phyloP scores from a whole-genome alignment of 2,329 filamentous ascomycete species.

The Ilyonectria sp. region DNA sequence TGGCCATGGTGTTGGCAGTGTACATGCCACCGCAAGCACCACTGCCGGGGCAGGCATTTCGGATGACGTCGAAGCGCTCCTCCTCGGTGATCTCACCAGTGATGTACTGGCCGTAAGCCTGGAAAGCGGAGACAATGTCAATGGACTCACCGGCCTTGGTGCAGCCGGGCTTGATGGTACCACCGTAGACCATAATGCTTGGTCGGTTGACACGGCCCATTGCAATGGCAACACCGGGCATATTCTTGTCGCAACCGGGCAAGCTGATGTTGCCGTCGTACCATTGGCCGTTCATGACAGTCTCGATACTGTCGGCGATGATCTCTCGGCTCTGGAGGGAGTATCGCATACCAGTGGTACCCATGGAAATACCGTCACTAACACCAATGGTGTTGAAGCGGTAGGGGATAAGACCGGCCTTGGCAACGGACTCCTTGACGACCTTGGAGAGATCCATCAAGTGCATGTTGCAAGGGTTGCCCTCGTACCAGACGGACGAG shows the following conservation, averaged over 20 bases:
- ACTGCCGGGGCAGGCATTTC: constrained; percentile 79
- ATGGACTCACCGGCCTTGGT: constrained; percentile 82
- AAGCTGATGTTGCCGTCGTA: constrained; percentile 98
- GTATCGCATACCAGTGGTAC: constrained; percentile 96
- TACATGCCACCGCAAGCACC: constrained; percentile 91
- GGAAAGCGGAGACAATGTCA: constrained; percentile 98
- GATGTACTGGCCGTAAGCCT: constrained; percentile 96
- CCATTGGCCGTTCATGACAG: constrained; percentile 99
- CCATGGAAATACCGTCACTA: constrained; percentile 98
- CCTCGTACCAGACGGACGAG: constrained; percentile 97
- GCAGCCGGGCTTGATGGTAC: constrained; percentile 93
- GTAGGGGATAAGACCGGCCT: constrained; percentile 89
- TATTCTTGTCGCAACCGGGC: constrained; percentile 99
- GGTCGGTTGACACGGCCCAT: constrained; percentile 97
- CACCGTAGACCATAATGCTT: constrained; percentile 97
- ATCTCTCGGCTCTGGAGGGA: constrained; percentile 95
- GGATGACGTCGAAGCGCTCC: constrained; percentile 93
- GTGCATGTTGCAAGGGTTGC: constrained; percentile 99
- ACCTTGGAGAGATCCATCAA: constrained; percentile 88
- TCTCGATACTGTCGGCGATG: constrained; percentile 98
- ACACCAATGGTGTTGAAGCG: constrained; percentile 99
- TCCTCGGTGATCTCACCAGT: constrained; percentile 92
- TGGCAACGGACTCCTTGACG: constrained; percentile 73
- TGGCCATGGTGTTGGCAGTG: constrained; percentile 95
- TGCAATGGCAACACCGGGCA: constrained; percentile 92